Conservation (phyloP, 2,329 filamentous ascomycete species). For the Setomelanomma holmii region DNA sequence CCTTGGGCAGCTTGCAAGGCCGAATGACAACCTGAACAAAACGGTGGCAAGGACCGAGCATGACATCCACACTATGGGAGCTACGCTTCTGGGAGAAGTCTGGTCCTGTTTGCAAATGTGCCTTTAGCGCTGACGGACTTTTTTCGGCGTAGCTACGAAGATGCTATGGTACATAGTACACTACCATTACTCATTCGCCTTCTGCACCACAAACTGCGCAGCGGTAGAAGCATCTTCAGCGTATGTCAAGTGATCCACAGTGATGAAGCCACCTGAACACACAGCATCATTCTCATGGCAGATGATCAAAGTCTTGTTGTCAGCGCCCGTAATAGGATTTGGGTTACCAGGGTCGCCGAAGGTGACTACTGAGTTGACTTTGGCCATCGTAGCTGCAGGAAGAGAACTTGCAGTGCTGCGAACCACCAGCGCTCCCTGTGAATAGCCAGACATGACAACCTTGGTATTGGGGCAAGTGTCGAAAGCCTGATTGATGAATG, state of each 20-base stretch:
- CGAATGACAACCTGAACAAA: too few species aligned
- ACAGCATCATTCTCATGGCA: constrained; percentile 7
- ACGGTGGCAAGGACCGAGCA: too few species aligned
- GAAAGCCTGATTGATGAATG: constrained; percentile 12
- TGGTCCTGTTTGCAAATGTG: too few species aligned
- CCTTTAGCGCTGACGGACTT: too few species aligned
- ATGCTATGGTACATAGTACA: too few species aligned
- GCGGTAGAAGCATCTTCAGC: constrained; percentile 10
- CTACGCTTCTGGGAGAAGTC: too few species aligned
- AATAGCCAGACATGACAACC: constrained; percentile 21
- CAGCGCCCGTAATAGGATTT: constrained; percentile 4
- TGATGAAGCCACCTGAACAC: constrained; percentile 8
- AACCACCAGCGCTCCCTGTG: constrained; percentile 21
- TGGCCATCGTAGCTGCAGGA: constrained; percentile 13
- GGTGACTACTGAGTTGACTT: constrained; percentile 9
- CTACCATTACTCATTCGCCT: neutral
- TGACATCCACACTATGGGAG: too few species aligned
- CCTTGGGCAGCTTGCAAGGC: too few species aligned
- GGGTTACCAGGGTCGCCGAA: constrained; percentile 14
- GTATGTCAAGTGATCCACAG: constrained; percentile 15
- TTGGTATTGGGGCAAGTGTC: constrained; percentile 18
- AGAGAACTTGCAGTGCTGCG: constrained; percentile 12
- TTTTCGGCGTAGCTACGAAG: too few species aligned
- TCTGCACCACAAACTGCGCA: constrained; percentile 10
- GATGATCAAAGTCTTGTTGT: constrained; percentile 9